Conservation (phyloP, 2,329 filamentous ascomycete species). For the Plectosphaerella plurivora region DNA sequence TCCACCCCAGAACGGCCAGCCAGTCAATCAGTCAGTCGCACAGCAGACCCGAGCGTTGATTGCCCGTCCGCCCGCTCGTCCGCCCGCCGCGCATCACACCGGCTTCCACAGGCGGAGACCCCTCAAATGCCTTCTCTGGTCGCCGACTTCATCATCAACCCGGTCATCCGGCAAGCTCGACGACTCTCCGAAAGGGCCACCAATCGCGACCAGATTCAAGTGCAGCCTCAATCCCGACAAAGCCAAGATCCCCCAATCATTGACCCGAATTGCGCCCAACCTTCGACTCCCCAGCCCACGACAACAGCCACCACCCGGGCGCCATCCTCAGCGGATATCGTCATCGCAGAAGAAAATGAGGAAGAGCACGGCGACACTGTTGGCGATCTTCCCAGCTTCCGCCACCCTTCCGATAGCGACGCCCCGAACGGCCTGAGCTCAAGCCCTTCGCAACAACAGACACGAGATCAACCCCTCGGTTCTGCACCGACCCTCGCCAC, state of each 20-base stretch:
- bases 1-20: neutral
- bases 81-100: neutral
- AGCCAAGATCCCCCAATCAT: no score
- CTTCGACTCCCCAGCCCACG: neutral
- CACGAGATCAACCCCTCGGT: no score
- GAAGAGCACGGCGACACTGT: no score
- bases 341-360: no score
- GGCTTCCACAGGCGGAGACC: conserved; percentile 6
- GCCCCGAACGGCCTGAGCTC: no score
- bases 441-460: no score
- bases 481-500: neutral
- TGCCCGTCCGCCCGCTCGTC: neutral
- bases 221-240: no score
- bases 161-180: conserved; percentile 61
- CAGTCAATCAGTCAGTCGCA: neutral
- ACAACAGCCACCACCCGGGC: neutral
- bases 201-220: neutral
- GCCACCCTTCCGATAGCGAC: no score
- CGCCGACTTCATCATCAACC: conserved; percentile 61
- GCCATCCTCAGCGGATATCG: neutral
- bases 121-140: conserved; percentile 56
- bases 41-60: neutral
- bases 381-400: no score
- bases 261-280: neutral
- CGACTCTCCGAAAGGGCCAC: conserved; percentile 51